Conservation (phyloP, 2,329 filamentous ascomycete genomes). For the Colletotrichum graminicola region DNA sequence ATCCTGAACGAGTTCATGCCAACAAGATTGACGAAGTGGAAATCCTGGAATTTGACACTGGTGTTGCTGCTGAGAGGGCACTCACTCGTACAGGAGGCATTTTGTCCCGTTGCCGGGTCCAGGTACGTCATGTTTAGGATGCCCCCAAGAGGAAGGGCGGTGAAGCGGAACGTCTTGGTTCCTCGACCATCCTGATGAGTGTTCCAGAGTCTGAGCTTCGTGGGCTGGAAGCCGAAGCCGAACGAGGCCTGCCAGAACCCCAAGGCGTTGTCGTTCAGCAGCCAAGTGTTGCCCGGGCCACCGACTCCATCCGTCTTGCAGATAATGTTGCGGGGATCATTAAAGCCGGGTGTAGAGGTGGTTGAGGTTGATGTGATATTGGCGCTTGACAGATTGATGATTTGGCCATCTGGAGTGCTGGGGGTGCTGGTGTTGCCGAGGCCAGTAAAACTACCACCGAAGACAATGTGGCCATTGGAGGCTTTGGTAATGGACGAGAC, state of each 20-base stretch:
- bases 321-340: constrained; percentile 82
- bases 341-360: constrained; percentile 72
- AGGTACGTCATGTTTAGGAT: constrained; percentile 97
- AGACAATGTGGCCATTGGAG: constrained; percentile 86
- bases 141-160: constrained; percentile 85
- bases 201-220: constrained; percentile 89
- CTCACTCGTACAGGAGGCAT: constrained; percentile 79
- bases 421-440: constrained; percentile 83
- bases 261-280: constrained; percentile 78
- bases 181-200: constrained; percentile 86
- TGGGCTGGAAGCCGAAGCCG: constrained; percentile 86
- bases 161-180: constrained; percentile 89
- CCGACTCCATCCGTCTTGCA: constrained; percentile 79
- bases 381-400: constrained; percentile 86
- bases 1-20: constrained; percentile 90
- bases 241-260: constrained; percentile 90
- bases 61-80: constrained; percentile 85
- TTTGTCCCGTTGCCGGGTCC: constrained; percentile 77
- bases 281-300: constrained; percentile 83
- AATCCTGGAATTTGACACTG: constrained; percentile 82
- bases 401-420: constrained; percentile 77
- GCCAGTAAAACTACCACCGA: constrained; percentile 90
- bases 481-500: constrained; percentile 87
- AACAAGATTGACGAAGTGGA: constrained; percentile 87
- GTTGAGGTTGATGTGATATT: constrained; percentile 77